Evolutionary conservation across 352 stramenopile species (phyloP).

Genomic region (Phytophthora palmivora): DNA sequence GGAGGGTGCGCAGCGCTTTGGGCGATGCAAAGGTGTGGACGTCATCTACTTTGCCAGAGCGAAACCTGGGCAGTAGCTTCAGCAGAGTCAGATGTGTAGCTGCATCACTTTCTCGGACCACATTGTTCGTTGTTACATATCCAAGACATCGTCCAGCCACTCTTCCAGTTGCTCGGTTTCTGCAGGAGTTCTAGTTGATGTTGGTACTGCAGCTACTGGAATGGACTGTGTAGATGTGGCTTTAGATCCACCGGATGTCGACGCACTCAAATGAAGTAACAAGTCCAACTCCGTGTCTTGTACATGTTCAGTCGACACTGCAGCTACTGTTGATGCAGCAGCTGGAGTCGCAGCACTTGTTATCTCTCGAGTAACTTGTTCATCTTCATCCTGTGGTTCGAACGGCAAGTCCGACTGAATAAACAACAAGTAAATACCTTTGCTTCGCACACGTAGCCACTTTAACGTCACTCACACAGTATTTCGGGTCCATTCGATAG

Average conservation of each 20-base stretch:
- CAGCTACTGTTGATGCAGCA: not conserved
- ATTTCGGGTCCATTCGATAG: constrained; percentile 79
- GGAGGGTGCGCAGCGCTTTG: constrained; percentile 77
- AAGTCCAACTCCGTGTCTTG: constrained; percentile 45
- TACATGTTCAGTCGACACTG: constrained; percentile 3
- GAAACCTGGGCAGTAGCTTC: constrained; percentile 13
- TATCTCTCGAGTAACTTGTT: constrained; percentile 10
- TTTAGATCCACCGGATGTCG: constrained; percentile 17
- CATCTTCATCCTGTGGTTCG: constrained; percentile 33
- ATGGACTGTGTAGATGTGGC: not conserved
- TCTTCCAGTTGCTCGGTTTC: constrained; percentile 62
- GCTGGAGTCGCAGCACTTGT: not conserved
- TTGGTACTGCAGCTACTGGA: constrained; percentile 1
- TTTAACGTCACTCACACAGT: constrained; percentile 76
- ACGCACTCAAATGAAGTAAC: constrained; percentile 50
- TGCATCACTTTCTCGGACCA: constrained; percentile 3
- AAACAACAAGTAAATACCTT: not conserved
- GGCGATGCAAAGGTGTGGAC: constrained; percentile 81
- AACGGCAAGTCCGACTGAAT: constrained; percentile 52
- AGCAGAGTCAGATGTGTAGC: constrained; percentile 1
- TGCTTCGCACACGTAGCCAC: too few relatives aligned
- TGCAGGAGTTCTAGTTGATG: constrained; percentile 16
- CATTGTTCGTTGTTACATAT: constrained; percentile 21
- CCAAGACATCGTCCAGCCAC: constrained; percentile 76
- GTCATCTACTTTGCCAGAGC: constrained; percentile 76